Evolutionary conservation across 371 early-diverging fungal genomes (phyloP).

Genomic region (Dinochytrium kinnereticum): DNA sequence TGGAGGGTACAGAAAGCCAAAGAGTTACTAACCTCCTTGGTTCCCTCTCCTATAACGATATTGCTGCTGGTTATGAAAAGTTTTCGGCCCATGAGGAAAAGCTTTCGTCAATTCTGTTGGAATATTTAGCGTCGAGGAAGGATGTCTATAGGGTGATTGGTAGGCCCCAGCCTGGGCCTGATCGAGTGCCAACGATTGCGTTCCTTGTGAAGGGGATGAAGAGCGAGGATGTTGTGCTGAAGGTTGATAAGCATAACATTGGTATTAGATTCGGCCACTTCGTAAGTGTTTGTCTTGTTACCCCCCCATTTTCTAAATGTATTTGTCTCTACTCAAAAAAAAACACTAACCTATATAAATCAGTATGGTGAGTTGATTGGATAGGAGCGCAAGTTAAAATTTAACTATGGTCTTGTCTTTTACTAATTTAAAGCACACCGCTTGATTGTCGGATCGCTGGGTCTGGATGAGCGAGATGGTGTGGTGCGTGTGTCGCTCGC

Average conservation of each 20-base stretch:
- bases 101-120: conserved; percentile 9
- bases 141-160: conserved; percentile 28
- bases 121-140: conserved; percentile 25
- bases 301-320: background rate
- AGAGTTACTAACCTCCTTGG: background rate
- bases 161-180: background rate
- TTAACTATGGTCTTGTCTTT: background rate
- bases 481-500: conserved; percentile 40
- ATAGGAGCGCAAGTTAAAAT: too few species aligned
- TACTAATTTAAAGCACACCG: conserved; percentile 33
- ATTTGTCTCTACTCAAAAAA: too few species aligned
- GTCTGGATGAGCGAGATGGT: conserved; percentile 36
- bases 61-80: conserved; percentile 9
- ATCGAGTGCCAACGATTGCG: conserved; percentile 27
- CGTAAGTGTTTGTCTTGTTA: conserved; percentile 15
- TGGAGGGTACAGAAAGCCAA: conserved; percentile 5
- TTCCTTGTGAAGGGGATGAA: conserved; percentile 21
- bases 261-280: conserved; percentile 35
- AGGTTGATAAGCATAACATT: conserved; percentile 18
- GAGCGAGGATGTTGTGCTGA: conserved; percentile 24
- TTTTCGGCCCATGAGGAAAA: conserved; percentile 18
- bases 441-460: conserved; percentile 26
- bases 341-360: too few species aligned
- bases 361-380: too few species aligned
- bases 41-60: background rate